phyloP scores from a whole-genome alignment of 257 asterid genomes.

The Misopates orontium region DNA sequence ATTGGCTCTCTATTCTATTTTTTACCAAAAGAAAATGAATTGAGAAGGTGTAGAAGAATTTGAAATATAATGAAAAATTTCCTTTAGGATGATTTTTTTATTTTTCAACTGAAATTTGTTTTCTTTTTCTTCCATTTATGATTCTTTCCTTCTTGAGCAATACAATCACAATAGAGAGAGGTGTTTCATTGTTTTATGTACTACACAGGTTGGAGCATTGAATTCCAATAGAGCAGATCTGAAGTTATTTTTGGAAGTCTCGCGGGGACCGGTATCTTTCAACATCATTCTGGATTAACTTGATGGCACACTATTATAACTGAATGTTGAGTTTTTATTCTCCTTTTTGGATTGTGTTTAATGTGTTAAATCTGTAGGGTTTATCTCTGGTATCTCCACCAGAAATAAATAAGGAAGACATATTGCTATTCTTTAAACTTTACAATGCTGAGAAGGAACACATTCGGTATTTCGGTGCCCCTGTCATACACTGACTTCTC shows the following conservation, averaged over 20 bases:
- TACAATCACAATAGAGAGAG: too few species aligned
- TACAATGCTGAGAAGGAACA: conserved; percentile 93
- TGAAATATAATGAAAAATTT: too few species aligned
- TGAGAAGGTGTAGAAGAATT: too few species aligned
- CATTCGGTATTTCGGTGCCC: conserved; percentile 55
- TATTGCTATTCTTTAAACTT: conserved; percentile 83
- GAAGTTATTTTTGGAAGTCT: conserved; percentile 83
- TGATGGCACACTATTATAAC: conserved; percentile 8
- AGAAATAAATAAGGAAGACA: conserved; percentile 76
- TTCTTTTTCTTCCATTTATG: too few species aligned
- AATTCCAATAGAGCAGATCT: conserved; percentile 84
- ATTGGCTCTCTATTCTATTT: too few species aligned
- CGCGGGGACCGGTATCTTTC: conserved; percentile 61
- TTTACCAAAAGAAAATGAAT: too few species aligned
- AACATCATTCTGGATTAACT: conserved; percentile 9
- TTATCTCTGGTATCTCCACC: conserved; percentile 66
- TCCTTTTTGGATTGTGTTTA: conserved; percentile 23
- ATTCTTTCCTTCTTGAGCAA: too few species aligned
- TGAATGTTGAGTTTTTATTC: conserved; percentile 16
- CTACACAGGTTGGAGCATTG: conserved; percentile 80
- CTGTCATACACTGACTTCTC: conserved; percentile 1
- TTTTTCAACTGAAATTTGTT: too few species aligned
- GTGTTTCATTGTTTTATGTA: too few species aligned
- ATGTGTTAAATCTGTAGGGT: conserved; percentile 47
- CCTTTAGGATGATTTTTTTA: too few species aligned